Evolutionary conservation across 306 rosid genomes (phyloP).

Genomic region (Castanospermum australe): DNA sequence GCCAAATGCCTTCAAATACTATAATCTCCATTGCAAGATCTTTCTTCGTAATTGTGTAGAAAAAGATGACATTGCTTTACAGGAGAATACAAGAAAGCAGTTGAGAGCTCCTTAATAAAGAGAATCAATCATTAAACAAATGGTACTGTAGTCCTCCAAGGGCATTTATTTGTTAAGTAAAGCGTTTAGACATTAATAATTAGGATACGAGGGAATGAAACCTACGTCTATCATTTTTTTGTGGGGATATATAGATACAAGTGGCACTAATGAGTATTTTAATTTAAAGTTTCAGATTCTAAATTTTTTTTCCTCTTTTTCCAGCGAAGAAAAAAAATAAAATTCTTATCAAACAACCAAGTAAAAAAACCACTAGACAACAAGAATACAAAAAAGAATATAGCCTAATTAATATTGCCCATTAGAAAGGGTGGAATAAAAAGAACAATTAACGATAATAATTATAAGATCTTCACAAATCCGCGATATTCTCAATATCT

Average conservation of each 20-base stretch:
- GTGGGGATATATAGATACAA: not conserved
- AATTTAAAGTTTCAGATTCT: slow-evolving; percentile 11
- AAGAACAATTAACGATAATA: not conserved
- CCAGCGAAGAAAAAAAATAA: not conserved
- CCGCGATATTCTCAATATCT: too few relatives aligned
- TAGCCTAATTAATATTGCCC: not conserved
- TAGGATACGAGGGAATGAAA: not conserved
- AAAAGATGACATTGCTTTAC: slow-evolving; percentile 24
- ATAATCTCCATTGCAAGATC: slow-evolving; percentile 33
- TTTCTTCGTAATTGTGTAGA: slow-evolving; percentile 16
- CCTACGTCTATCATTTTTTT: not conserved
- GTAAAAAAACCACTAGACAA: not conserved
- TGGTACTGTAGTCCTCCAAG: not conserved
- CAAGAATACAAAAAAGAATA: not conserved
- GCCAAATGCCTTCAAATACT: slow-evolving; percentile 38
- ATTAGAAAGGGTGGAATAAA: not conserved
- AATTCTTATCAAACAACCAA: not conserved
- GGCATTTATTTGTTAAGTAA: not conserved
- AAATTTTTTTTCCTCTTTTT: not conserved
- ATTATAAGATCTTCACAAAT: not conserved
- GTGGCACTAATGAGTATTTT: slow-evolving; percentile 6
- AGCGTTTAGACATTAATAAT: slow-evolving; percentile 4
- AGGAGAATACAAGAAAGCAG: slow-evolving; percentile 20
- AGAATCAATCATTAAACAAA: slow-evolving; percentile 17
- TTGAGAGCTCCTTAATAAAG: slow-evolving; percentile 9